Evolutionary conservation across 2,329 filamentous ascomycete species (phyloP).

Genomic region (Lasiodiplodia sp.): DNA sequence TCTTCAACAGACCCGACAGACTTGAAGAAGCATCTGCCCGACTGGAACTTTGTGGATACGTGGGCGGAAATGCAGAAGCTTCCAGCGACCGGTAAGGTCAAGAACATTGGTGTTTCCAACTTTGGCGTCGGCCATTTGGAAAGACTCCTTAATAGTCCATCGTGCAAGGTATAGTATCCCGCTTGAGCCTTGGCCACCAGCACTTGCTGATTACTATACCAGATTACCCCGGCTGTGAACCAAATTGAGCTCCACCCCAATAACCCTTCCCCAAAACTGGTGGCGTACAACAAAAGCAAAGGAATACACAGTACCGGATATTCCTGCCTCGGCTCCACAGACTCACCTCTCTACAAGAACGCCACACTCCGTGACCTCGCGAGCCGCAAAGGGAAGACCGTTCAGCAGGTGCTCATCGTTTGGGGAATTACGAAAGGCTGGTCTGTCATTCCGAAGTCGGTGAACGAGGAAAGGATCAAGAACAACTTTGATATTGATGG

Average conservation of each 20-base stretch:
- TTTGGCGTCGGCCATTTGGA: slow-evolving; percentile 83
- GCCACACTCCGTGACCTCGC: slow-evolving; percentile 69
- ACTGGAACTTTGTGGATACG: slow-evolving; percentile 85
- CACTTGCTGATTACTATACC: background rate
- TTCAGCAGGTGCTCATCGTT: slow-evolving; percentile 72
- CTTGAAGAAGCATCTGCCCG: slow-evolving; percentile 71
- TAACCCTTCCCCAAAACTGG: slow-evolving; percentile 78
- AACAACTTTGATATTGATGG: slow-evolving; percentile 77
- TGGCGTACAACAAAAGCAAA: slow-evolving; percentile 74
- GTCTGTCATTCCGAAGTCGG: slow-evolving; percentile 81
- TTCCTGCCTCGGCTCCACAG: slow-evolving; percentile 74
- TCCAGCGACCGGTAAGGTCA: slow-evolving; percentile 71
- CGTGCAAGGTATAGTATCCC: slow-evolving; percentile 55
- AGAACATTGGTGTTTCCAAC: slow-evolving; percentile 86
- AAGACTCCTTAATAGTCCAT: slow-evolving; percentile 70
- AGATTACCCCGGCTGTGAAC: slow-evolving; percentile 73
- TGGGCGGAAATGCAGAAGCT: slow-evolving; percentile 77
- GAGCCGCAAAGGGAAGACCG: slow-evolving; percentile 66
- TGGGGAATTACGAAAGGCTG: background rate
- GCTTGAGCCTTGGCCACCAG: too few relatives aligned
- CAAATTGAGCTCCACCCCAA: slow-evolving; percentile 83
- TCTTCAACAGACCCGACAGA: slow-evolving; percentile 68
- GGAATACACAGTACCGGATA: slow-evolving; percentile 78
- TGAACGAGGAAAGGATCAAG: slow-evolving; percentile 75
- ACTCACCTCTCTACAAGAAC: slow-evolving; percentile 75